Evolutionary conservation across 306 rosid species (phyloP), one percentile per base, ranked within the genome.

Genomic region (Comarum palustre): DNA sequence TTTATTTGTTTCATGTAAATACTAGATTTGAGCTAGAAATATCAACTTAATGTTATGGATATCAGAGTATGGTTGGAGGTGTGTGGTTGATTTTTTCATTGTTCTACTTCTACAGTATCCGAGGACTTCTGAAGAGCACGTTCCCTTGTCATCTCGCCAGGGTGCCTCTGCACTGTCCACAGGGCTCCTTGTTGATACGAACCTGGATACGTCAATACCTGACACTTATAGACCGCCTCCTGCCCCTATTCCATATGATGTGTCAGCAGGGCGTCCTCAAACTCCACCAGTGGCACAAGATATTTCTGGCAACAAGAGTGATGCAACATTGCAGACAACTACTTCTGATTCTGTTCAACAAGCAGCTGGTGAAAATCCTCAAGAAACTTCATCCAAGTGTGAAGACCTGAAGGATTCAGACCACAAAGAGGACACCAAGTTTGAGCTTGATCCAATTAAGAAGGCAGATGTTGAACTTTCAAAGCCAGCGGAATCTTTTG

Each of bases 171-270:
- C 82, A 74, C 81, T 86, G 74, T 72, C 97, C 62, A 62, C 84
- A 4, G 86, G 92, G 73, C 93, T 87, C 38, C 89, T 91, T 34
- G 97, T 95, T 29, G 97, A 91, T 81, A 87, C 96, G 16, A 95
- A 90, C 79, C 89, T 91, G 75, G 96, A 91, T 52, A 91, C 97
- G 38, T 84, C 96, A 60, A 87, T 84, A 70, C 99, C 96, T 47
- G 97, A 91, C 80, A 90, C 93, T 62, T 87, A 87, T 68, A 95
- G 93, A 82, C 82, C 96, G 4, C 97, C 99, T 74, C 96, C 97
- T 34, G 83, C 88, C 73, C 97, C 99, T 76, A 81, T 87, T 36
- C 97, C 96, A 67, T 91, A 83, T 83, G 80, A 86, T 63, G 89
- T 81, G 69, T 76, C 88, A 24, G n/a, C 71, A 48, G 84, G 71